Evolutionary conservation across 306 rosid species (phyloP), one percentile per base, ranked within the genome.

Genomic region (Nissolia schottii): DNA sequence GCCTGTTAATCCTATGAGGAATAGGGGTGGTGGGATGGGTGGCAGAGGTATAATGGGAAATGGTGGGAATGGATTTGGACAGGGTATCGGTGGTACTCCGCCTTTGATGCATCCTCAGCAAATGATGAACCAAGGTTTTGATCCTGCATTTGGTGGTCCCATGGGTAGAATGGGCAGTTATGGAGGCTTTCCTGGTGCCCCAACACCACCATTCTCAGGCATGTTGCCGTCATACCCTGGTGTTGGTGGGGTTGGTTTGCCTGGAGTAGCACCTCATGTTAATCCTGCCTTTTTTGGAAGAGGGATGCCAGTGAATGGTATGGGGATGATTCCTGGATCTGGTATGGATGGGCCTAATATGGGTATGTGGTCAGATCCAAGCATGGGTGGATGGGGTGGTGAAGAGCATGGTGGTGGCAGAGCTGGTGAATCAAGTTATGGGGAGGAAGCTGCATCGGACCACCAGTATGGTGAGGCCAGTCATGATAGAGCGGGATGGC

Each of bases 341-440:
- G 92, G 92, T 37, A 87, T 91, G 64, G 99, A 91, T 58, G 99
- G 96, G 37, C 96, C 93, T 71, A 89, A 95, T 76, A 89, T 89
- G 96, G 99, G 97, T 64, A 95, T 95, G 97, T 95, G 97, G 99
- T 58, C 91, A 0, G 97, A 95, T 80, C 97, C 99, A 37, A 89
- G 51, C 71, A 89, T 95, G 97, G 96, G 96, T 43, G 96, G 87
- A 76, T 95, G 99, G 99, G 93, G 85, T 16, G 88, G 87, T 55
- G 96, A 91, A 32, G 99, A 91, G 31, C 97, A 66, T 49, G 99
- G 93, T 69, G 90, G 93, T 41, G 97, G 97, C 34, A 85, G 87
- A 81, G 96, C 89, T 64, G 96, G 78, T 32, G 99, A 94, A 75
- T 94, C 97, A 14, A 94, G 97, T 72, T 94, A 89, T 79, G 99